These are phyloP conservation scores for Gynostemma pentaphyllum DNA, from an alignment of 306 rosid genomes.

Conservation along the genomic window DNA sequence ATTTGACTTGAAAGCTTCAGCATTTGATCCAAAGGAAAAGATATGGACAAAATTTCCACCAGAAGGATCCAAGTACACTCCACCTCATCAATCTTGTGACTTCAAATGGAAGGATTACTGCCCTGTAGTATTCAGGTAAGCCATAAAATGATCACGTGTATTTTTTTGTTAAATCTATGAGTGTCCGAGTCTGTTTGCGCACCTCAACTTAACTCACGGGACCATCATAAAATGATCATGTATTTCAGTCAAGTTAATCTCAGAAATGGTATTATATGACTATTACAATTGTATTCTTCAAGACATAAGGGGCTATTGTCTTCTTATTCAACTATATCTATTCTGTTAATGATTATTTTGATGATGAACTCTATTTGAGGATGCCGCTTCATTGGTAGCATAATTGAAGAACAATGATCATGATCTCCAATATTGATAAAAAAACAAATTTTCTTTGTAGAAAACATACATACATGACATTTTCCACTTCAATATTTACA, in stretches of 20 bases:
- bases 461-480: constrained; percentile 8
- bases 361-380: background rate
- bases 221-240: background rate
- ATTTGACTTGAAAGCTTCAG: constrained; percentile 76
- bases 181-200: too few relatives aligned
- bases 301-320: background rate
- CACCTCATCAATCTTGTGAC: constrained; percentile 80
- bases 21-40: constrained; percentile 88
- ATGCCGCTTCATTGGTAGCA: background rate
- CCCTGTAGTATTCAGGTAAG: constrained; percentile 86
- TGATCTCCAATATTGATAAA: constrained; percentile 1
- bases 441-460: constrained; percentile 6
- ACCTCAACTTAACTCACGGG: too few relatives aligned
- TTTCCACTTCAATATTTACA: constrained; percentile 1
- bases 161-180: background rate
- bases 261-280: background rate
- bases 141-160: background rate
- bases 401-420: background rate
- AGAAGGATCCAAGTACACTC: constrained; percentile 91
- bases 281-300: background rate
- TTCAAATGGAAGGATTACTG: constrained; percentile 97
- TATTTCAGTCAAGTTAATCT: background rate
- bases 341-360: background rate
- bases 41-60: constrained; percentile 95
- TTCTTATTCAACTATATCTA: background rate